Percentiles rank a stretch among this genome's conserved stretches.
Conservation (phyloP, 306 rosid species). For the Corylus avellana region DNA sequence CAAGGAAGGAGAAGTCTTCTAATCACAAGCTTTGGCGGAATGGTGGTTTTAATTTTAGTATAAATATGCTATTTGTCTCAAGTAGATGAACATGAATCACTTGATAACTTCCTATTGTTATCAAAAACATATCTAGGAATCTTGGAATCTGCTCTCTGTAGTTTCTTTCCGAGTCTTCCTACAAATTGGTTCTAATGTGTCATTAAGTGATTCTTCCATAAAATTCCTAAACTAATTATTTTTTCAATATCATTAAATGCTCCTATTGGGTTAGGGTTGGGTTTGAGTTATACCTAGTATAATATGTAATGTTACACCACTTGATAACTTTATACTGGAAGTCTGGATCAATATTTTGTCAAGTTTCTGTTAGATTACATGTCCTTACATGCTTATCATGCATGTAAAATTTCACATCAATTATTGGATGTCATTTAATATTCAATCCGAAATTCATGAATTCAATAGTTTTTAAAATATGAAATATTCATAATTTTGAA, state of each 20-base stretch:
- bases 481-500: no score
- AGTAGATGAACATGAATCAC: not conserved
- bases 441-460: no score
- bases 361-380: no score
- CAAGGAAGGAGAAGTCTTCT: slow-evolving; percentile 93
- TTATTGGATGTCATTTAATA: no score
- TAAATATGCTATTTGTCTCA: slow-evolving; percentile 4
- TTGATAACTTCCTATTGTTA: slow-evolving; percentile 7
- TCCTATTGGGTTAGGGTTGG: not conserved
- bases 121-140: not conserved
- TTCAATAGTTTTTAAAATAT: no score
- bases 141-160: not conserved
- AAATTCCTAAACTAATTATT: not conserved
- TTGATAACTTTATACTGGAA: no score
- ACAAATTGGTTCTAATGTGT: not conserved
- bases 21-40: slow-evolving; percentile 81
- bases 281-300: no score
- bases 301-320: no score
- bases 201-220: not conserved
- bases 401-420: no score
- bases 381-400: no score
- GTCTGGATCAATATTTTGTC: no score
- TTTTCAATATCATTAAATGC: not conserved
- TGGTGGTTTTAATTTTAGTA: slow-evolving; percentile 55
- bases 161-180: not conserved